phyloP scores from a whole-genome alignment of 1,139 yeast genomes.

The Saccharomycopsis crataegensis region DNA sequence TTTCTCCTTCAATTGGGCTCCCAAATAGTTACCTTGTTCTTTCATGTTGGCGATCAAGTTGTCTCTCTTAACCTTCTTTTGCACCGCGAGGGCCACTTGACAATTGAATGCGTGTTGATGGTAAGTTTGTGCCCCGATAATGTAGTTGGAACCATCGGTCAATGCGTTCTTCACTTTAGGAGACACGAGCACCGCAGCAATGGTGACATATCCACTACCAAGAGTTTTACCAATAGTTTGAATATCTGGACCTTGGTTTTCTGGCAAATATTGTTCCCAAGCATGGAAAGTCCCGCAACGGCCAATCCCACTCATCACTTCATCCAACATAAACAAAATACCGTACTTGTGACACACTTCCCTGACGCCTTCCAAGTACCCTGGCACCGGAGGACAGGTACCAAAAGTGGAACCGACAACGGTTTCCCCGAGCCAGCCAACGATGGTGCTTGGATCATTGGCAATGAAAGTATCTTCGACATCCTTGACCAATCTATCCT shows the following conservation, averaged over 20 bases:
- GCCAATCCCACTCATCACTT: constrained; percentile 63
- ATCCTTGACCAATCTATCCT: constrained; percentile 37
- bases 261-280: constrained; percentile 44
- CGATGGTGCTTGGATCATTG: constrained; percentile 47
- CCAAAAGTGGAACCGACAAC: constrained; percentile 54
- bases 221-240: constrained; percentile 58
- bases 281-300: constrained; percentile 44
- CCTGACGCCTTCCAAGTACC: constrained; percentile 48
- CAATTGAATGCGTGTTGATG: constrained; percentile 55
- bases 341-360: constrained; percentile 52
- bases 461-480: constrained; percentile 42
- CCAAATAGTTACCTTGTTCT: constrained; percentile 43
- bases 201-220: constrained; percentile 56
- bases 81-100: constrained; percentile 49
- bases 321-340: constrained; percentile 49
- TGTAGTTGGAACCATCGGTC: constrained; percentile 36
- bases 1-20: constrained; percentile 32
- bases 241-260: constrained; percentile 48
- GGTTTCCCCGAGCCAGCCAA: constrained; percentile 48
- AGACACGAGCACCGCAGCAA: constrained; percentile 53
- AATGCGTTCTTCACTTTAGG: constrained; percentile 41
- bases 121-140: constrained; percentile 53
- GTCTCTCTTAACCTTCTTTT: constrained; percentile 40
- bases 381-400: constrained; percentile 48
- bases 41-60: constrained; percentile 42